phyloP scores from a whole-genome alignment of 2,329 filamentous ascomycete species.

The Fusarium pininemorale region DNA sequence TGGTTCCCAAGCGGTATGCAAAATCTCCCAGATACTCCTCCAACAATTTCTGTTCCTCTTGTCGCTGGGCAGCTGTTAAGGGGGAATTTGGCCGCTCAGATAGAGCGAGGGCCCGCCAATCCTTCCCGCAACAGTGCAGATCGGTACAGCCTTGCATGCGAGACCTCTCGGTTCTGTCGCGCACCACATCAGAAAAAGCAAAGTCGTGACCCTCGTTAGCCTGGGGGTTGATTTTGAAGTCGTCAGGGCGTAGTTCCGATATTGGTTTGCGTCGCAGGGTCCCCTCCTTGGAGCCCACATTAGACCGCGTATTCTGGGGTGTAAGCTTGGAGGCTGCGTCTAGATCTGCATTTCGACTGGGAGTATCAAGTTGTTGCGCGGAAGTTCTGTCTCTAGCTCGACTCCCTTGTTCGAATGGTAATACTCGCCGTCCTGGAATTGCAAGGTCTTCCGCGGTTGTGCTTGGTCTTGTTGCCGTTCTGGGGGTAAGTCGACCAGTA shows the following conservation, averaged over 20 bases:
- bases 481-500: constrained; percentile 41
- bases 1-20: constrained; percentile 65
- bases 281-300: constrained; percentile 37
- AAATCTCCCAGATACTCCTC: constrained; percentile 67
- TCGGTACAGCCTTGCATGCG: constrained; percentile 79
- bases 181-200: constrained; percentile 79
- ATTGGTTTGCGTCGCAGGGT: constrained; percentile 67
- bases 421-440: constrained; percentile 53
- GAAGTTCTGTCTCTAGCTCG: constrained; percentile 18
- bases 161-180: constrained; percentile 73
- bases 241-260: constrained; percentile 67
- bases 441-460: constrained; percentile 37
- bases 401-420: constrained; percentile 48
- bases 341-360: neutral
- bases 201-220: constrained; percentile 76
- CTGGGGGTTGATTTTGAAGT: constrained; percentile 85
- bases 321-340: constrained; percentile 16
- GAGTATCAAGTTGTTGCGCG: constrained; percentile 13
- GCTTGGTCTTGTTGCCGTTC: constrained; percentile 27
- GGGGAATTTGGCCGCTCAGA: constrained; percentile 56
- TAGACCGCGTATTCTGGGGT: constrained; percentile 21
- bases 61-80: constrained; percentile 46
- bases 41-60: constrained; percentile 60
- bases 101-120: constrained; percentile 73
- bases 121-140: constrained; percentile 78